Percentiles rank a stretch among this genome's conserved stretches.
Conservation (phyloP, 345 rosid species). For the Citropsis articulata region DNA sequence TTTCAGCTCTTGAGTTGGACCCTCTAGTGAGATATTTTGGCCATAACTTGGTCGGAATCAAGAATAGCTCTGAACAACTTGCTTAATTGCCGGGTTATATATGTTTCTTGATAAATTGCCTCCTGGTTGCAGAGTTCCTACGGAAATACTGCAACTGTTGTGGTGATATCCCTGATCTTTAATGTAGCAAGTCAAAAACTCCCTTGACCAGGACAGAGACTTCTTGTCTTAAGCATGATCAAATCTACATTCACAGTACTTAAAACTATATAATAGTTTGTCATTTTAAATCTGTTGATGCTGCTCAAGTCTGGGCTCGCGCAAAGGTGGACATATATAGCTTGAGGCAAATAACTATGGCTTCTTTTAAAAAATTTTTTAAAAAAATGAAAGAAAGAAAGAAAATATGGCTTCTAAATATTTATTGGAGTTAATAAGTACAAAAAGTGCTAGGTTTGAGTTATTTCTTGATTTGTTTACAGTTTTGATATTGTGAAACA, state of each 20-base stretch:
- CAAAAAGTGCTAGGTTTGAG: neutral
- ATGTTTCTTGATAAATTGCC: neutral
- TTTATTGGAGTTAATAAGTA: neutral
- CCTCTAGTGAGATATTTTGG: neutral
- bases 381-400: too few species aligned
- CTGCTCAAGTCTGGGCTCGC: neutral
- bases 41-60: neutral
- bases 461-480: slow-evolving; percentile 2
- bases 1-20: slow-evolving; percentile 1
- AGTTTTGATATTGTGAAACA: neutral
- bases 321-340: neutral
- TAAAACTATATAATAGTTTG: neutral
- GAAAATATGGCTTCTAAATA: neutral
- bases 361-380: neutral
- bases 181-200: neutral
- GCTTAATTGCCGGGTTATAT: neutral
- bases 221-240: neutral
- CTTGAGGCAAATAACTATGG: neutral
- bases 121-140: neutral
- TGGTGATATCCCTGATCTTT: neutral
- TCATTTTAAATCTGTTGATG: neutral
- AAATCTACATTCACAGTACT: neutral
- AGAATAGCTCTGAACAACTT: neutral
- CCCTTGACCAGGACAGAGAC: neutral
- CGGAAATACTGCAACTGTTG: neutral